Evolutionary conservation across 2,329 filamentous ascomycete species (phyloP), one percentile per base, ranked within the genome.

Genomic region (Trichoderma asperellum): DNA sequence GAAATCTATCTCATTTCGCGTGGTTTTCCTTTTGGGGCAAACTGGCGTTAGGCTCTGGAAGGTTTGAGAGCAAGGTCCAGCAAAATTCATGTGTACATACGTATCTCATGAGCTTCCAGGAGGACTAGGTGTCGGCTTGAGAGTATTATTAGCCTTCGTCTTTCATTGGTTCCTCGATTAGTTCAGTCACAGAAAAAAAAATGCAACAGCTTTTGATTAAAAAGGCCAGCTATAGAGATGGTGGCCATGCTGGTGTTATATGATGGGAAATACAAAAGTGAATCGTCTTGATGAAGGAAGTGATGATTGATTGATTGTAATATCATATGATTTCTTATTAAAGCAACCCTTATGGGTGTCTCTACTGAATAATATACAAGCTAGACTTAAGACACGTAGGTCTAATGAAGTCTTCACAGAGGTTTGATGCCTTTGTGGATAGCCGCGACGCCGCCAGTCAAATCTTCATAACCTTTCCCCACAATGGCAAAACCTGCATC

Each of bases 361-460:
- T 61, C 16, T 34, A 61, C 40, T 35, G 4, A 62, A 58, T 67
- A 59, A 16, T 58, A 52, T 67, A 58, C 64, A 59, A 49, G 16
- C n/a, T 6, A 7, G 6, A 24, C 24, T 24, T 24, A 24, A 24
- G 24, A 29, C 47, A 10, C 8, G 1, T 24, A 57, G 12, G 10
- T 43, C 21, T n/a, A 49, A 35, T n/a, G 55, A 47, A 49, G 12
- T 24, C 52, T 56, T 74, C 71, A 80, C 60, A 87, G 71, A 6
- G 88, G 94, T 85, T 99, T 99, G 76, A 99, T 91, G 10, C 95
- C 96, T 84, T 94, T 97, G 79, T 99, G 96, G 73, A 99, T 96
- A 65, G 94, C 94, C 5, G 96, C 96, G 78, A 99, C 94, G 0
- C 96, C 96, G 55, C 92, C 90, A 0, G 93, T 97, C 77, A 99